A percentile compares a stretch with the other conserved stretches of the same genome.
Conservation (phyloP, 441 rosid species). For the Brassica hybrid region DNA sequence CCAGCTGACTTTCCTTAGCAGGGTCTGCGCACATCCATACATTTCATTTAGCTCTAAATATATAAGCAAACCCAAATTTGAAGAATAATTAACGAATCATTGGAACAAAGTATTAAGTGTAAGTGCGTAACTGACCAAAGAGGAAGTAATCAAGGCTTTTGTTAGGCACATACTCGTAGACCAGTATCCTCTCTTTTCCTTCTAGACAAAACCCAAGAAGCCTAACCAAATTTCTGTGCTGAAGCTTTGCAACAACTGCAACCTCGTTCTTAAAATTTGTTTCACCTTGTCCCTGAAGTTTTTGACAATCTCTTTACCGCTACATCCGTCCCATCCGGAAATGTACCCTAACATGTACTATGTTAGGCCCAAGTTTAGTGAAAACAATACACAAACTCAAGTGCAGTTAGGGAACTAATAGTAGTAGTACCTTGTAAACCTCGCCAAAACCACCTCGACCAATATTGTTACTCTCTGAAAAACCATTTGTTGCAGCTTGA, state of each 20-base stretch:
- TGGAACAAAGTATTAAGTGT: neutral
- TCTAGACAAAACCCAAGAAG: no score
- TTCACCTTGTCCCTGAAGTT: conserved; percentile 1
- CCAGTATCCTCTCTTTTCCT: no score
- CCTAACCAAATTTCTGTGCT: no score
- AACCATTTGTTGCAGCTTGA: conserved; percentile 44
- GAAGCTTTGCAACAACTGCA: no score
- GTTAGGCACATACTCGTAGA: no score
- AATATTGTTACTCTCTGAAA: conserved; percentile 43
- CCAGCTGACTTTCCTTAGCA: conserved; percentile 15
- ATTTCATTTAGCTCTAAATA: neutral
- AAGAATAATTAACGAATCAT: conserved; percentile 31
- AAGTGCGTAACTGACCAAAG: neutral
- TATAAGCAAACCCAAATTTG: neutral
- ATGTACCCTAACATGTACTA: neutral
- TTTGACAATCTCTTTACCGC: neutral
- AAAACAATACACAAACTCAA: neutral
- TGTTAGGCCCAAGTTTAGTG: neutral
- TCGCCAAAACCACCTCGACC: conserved; percentile 61
- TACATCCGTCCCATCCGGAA: neutral
- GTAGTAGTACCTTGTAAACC: conserved; percentile 49
- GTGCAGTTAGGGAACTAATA: neutral
- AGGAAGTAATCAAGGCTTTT: no score
- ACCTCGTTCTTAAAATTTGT: neutral
- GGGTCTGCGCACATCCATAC: conserved; percentile 40